phyloP scores from a whole-genome alignment of 192 early-diverging fungal species.

The Spizellomyces punctatus region DNA sequence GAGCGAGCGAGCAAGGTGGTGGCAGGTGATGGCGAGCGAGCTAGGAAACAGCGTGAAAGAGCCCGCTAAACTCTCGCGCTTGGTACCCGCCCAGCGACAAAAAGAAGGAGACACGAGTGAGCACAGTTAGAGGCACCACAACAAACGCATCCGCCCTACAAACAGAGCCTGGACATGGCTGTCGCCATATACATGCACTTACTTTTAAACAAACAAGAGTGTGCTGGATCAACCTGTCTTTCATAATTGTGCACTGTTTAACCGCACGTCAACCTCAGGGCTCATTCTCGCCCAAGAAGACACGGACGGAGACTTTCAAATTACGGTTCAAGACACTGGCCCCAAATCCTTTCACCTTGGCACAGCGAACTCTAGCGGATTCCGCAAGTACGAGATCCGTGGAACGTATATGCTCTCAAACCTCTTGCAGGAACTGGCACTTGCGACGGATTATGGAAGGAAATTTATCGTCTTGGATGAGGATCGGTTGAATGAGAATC shows the following conservation, averaged over 20 bases:
- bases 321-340: conserved; percentile 88
- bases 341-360: conserved; percentile 87
- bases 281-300: conserved; percentile 89
- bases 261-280: conserved; percentile 15
- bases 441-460: conserved; percentile 86
- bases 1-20: no score
- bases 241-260: neutral
- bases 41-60: no score
- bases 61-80: no score
- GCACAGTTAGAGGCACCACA: no score
- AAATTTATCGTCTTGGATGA: conserved; percentile 89
- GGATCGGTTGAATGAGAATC: conserved; percentile 90
- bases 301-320: conserved; percentile 92
- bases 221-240: no score
- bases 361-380: conserved; percentile 84
- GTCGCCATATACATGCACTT: no score
- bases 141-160: no score
- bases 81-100: no score
- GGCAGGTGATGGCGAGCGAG: no score
- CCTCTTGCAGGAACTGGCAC: conserved; percentile 90
- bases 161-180: no score
- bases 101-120: no score
- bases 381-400: conserved; percentile 84
- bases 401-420: conserved; percentile 96
- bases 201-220: no score